Percentiles rank a stretch among this genome's conserved stretches.
phyloP scores from a whole-genome alignment of 1,139 yeast species.

The Hansenula anomala region DNA sequence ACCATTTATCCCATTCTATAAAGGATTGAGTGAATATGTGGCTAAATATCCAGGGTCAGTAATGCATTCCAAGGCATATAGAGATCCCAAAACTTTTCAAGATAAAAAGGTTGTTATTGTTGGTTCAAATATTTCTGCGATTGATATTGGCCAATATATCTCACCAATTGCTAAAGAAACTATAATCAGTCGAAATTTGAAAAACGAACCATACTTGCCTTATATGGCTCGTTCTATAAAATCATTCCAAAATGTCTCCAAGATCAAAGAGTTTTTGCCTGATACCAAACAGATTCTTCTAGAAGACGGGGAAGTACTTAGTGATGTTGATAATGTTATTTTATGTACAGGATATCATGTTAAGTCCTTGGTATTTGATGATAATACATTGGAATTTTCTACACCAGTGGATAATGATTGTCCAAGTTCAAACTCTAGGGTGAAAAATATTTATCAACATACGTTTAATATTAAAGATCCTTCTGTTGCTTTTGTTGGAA shows the following conservation, averaged over 20 bases:
- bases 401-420: conserved; percentile 2
- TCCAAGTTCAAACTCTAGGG: conserved; percentile 5
- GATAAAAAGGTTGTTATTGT: conserved; percentile 39
- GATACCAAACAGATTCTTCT: conserved; percentile 25
- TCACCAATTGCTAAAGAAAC: conserved; percentile 35
- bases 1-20: conserved; percentile 40
- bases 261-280: conserved; percentile 23
- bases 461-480: conserved; percentile 36
- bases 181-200: conserved; percentile 30
- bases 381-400: conserved; percentile 6
- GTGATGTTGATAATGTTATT: conserved; percentile 33
- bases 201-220: conserved; percentile 19
- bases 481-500: conserved; percentile 30
- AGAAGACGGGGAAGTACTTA: conserved; percentile 27
- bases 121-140: conserved; percentile 46
- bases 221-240: conserved; percentile 16
- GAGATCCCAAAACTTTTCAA: conserved; percentile 24
- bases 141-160: conserved; percentile 43
- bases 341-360: conserved; percentile 39
- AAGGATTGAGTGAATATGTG: conserved; percentile 37
- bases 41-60: conserved; percentile 32
- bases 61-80: conserved; percentile 37
- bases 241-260: conserved; percentile 30
- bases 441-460: conserved; percentile 30
- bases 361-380: conserved; percentile 28